Evolutionary conservation across 805 yeast genomes (phyloP).

Genomic region (Metschnikowia colocasiae): DNA sequence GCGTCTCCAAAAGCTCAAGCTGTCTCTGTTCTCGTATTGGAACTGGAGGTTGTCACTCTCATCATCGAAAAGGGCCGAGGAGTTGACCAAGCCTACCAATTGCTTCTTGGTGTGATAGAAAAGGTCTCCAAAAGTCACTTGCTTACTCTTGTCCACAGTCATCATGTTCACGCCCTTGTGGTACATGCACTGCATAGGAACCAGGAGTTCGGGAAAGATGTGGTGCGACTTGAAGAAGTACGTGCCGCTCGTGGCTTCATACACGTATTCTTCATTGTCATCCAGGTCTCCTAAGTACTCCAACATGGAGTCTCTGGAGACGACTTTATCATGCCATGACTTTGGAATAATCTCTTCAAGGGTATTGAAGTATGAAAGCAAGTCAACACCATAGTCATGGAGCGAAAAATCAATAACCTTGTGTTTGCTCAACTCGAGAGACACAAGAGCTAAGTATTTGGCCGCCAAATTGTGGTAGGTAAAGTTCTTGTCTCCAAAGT

Average conservation of each 20-base stretch:
- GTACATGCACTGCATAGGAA: conserved; percentile 10
- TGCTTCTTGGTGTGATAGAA: conserved; percentile 25
- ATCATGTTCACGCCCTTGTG: conserved; percentile 8
- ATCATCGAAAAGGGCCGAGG: conserved; percentile 28
- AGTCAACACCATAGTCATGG: conserved; percentile 44
- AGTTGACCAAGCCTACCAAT: conserved; percentile 20
- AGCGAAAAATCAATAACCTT: conserved; percentile 53
- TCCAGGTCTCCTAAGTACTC: conserved; percentile 11
- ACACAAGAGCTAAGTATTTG: conserved; percentile 54
- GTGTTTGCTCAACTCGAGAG: conserved; percentile 51
- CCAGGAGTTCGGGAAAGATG: conserved; percentile 17
- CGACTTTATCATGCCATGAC: conserved; percentile 28
- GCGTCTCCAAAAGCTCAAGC: conserved; percentile 35
- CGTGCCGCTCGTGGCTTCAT: conserved; percentile 7
- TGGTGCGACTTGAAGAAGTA: conserved; percentile 6
- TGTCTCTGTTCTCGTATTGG: conserved; percentile 28
- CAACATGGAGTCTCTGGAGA: conserved; percentile 8
- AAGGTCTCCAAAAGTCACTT: conserved; percentile 22
- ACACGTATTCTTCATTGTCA: conserved; percentile 12
- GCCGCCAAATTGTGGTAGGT: conserved; percentile 54
- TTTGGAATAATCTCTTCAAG: conserved; percentile 30
- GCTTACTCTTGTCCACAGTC: conserved; percentile 9
- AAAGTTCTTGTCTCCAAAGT: conserved; percentile 50
- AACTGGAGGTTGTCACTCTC: conserved; percentile 26
- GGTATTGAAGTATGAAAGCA: conserved; percentile 35